Evolutionary conservation across 441 rosid species (phyloP).

Genomic region (Adansonia rubrostipa): DNA sequence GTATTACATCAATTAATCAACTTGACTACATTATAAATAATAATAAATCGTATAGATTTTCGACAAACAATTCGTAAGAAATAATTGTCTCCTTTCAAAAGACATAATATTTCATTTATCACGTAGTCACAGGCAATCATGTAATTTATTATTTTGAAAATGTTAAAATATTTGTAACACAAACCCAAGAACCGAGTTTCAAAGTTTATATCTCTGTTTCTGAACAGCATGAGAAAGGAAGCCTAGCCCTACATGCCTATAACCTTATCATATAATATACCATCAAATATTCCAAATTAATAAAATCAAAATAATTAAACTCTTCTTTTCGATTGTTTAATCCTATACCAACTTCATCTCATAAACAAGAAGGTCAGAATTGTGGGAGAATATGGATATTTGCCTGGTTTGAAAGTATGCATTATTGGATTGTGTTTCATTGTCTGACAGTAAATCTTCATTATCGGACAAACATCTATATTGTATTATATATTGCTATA

Average conservation of each 20-base stretch:
- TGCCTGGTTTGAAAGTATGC: slow-evolving; percentile 50
- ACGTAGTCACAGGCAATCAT: neutral
- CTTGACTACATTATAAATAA: neutral
- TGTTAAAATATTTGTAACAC: neutral
- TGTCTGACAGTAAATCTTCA: slow-evolving; percentile 23
- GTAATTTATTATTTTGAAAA: too few relatives aligned
- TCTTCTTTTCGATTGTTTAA: slow-evolving; percentile 27
- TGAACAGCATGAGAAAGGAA: slow-evolving; percentile 33
- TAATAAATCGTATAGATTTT: neutral
- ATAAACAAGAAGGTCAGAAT: slow-evolving; percentile 22
- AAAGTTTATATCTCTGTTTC: slow-evolving; percentile 15
- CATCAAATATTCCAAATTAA: slow-evolving; percentile 37
- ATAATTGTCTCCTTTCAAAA: too few relatives aligned
- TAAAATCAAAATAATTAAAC: slow-evolving; percentile 28
- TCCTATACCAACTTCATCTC: slow-evolving; percentile 32
- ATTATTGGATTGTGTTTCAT: slow-evolving; percentile 36
- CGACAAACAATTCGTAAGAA: too few relatives aligned
- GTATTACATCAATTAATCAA: neutral
- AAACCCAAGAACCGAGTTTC: slow-evolving; percentile 29
- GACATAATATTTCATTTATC: slow-evolving; percentile 1
- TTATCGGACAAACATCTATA: neutral
- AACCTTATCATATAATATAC: slow-evolving; percentile 3
- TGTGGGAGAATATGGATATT: slow-evolving; percentile 29
- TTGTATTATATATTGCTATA: neutral
- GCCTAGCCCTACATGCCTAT: slow-evolving; percentile 31